Evolutionary conservation across 192 early-diverging fungal species (phyloP).

Genomic region (Linnemannia zychae): DNA sequence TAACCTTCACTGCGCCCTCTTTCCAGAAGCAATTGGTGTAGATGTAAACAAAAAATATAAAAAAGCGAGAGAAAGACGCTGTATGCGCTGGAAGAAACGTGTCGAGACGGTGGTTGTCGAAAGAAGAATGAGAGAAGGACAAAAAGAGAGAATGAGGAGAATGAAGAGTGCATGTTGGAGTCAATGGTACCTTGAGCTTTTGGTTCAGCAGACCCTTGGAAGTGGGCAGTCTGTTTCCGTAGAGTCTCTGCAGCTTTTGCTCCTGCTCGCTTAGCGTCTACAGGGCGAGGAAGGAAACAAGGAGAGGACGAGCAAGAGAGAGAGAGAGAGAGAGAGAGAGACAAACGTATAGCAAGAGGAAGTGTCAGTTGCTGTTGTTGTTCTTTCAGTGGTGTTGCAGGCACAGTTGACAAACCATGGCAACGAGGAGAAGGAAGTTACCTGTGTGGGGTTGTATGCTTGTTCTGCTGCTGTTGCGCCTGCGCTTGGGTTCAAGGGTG

Average conservation of each 20-base stretch:
- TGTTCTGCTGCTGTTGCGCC: constrained; percentile 40
- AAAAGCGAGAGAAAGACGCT: background rate
- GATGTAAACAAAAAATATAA: background rate
- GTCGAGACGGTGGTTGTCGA: background rate
- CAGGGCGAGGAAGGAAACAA: background rate
- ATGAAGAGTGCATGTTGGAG: background rate
- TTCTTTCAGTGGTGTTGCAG: no score
- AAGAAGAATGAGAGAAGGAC: background rate
- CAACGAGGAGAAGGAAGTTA: constrained; percentile 8
- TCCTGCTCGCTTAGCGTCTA: constrained; percentile 85
- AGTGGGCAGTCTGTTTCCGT: constrained; percentile 82
- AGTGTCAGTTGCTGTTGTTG: no score
- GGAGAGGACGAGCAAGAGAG: background rate
- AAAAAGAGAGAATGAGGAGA: background rate
- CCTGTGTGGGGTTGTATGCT: constrained; percentile 31
- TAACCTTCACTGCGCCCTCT: background rate
- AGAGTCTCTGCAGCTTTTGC: constrained; percentile 79
- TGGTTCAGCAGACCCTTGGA: constrained; percentile 81
- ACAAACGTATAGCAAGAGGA: no score
- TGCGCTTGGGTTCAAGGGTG: constrained; percentile 35
- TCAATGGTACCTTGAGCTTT: constrained; percentile 75
- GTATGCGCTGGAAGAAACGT: background rate
- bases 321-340: background rate
- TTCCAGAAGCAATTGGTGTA: background rate
- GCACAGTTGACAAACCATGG: background rate